Conservation (phyloP, 495 filamentous ascomycete genomes). For the Tuber brumale region DNA sequence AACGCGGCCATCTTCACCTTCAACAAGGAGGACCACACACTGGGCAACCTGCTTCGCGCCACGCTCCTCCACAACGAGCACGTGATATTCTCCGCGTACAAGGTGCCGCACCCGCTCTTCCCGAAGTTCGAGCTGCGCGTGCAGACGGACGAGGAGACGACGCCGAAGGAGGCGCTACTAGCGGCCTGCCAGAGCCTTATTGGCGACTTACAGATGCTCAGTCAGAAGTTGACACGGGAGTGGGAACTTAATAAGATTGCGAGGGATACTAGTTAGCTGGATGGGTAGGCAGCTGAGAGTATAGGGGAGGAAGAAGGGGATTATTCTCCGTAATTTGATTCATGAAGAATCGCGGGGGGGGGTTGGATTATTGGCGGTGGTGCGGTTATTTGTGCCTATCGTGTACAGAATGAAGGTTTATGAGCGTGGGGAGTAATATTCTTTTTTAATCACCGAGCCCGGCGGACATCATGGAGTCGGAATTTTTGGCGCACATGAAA, state of each 20-base stretch:
- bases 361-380: slow-evolving; percentile 11
- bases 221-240: slow-evolving; percentile 88
- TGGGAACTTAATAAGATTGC: slow-evolving; percentile 89
- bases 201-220: slow-evolving; percentile 64
- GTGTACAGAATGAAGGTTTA: background rate
- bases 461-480: background rate
- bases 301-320: background rate
- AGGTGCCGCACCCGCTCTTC: slow-evolving; percentile 79
- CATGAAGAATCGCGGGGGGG: background rate
- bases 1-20: slow-evolving; percentile 84
- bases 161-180: slow-evolving; percentile 79
- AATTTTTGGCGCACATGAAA: background rate
- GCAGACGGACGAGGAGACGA: slow-evolving; percentile 82
- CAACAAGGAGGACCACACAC: slow-evolving; percentile 94
- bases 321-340: background rate
- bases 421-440: background rate
- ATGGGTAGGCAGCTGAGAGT: slow-evolving; percentile 64
- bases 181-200: slow-evolving; percentile 71
- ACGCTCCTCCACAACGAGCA: slow-evolving; percentile 71
- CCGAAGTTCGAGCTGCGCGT: slow-evolving; percentile 80
- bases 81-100: slow-evolving; percentile 82
- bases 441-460: background rate
- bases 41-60: slow-evolving; percentile 78
- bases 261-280: slow-evolving; percentile 55
- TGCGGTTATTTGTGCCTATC: slow-evolving; percentile 14